Evolutionary conservation across 2,329 filamentous ascomycete species (phyloP).

Genomic region (Stenocarpella maydis): DNA sequence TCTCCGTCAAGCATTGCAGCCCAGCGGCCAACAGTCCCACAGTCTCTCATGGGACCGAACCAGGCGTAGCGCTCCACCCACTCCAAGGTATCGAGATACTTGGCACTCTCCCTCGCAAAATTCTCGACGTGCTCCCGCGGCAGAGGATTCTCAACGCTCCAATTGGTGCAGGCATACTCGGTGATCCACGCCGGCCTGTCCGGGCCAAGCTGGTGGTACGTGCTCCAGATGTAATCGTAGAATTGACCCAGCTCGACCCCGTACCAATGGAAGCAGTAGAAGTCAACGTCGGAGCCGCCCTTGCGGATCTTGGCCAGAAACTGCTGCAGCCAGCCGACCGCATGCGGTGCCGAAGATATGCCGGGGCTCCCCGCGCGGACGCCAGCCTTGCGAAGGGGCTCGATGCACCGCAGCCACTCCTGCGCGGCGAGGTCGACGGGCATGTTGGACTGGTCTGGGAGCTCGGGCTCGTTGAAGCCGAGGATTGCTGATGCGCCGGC

Average conservation of each 20-base stretch:
- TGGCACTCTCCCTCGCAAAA: conserved; percentile 38
- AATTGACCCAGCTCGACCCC: conserved; percentile 38
- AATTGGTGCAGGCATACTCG: conserved; percentile 40
- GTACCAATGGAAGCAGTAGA: conserved; percentile 41
- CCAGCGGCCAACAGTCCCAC: conserved; percentile 38
- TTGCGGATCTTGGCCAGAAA: conserved; percentile 36
- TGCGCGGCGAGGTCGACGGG: conserved; percentile 35
- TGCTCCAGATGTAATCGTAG: conserved; percentile 40
- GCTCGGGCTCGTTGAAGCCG: conserved; percentile 40
- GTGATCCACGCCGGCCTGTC: conserved; percentile 39
- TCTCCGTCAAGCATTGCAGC: conserved; percentile 37
- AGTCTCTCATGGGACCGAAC: conserved; percentile 40
- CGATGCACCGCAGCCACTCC: conserved; percentile 38
- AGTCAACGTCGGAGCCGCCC: conserved; percentile 37
- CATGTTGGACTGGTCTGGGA: conserved; percentile 39
- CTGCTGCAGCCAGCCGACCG: conserved; percentile 36
- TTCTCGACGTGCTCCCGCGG: conserved; percentile 36
- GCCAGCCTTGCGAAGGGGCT: conserved; percentile 34
- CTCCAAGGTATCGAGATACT: conserved; percentile 39
- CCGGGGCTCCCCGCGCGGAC: conserved; percentile 38
- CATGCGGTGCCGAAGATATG: conserved; percentile 38
- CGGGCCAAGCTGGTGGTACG: conserved; percentile 38
- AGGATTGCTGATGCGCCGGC: conserved; percentile 27
- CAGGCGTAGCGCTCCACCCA: conserved; percentile 41
- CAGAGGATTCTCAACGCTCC: conserved; percentile 37